Percentiles rank a stretch among this genome's conserved stretches.
Conservation (phyloP, 2,329 filamentous ascomycete species). For the Teratosphaeria zuluensis region DNA sequence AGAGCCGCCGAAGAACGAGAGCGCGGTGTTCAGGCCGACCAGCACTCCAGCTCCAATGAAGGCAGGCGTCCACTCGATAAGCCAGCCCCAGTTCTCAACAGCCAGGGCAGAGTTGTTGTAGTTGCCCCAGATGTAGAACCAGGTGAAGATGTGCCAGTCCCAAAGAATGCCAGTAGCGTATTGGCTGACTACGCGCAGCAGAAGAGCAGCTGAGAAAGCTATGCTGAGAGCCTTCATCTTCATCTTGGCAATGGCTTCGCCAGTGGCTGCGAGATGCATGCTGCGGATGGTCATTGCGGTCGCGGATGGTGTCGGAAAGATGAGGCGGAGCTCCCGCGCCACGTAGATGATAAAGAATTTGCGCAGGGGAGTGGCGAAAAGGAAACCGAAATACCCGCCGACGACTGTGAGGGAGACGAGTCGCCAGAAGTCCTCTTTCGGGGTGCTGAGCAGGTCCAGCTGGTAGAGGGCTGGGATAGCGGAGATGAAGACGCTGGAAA, state of each 20-base stretch:
- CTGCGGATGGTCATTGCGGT: conserved; percentile 51
- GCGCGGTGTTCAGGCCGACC: conserved; percentile 47
- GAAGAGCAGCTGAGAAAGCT: conserved; percentile 5
- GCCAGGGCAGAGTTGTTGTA: conserved; percentile 42
- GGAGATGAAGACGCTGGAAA: conserved; percentile 48
- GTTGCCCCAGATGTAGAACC: conserved; percentile 47
- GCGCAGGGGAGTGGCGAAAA: conserved; percentile 51
- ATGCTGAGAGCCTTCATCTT: conserved; percentile 47
- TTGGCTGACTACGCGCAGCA: conserved; percentile 4
- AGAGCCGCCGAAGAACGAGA: conserved; percentile 47
- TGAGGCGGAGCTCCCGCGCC: conserved; percentile 42
- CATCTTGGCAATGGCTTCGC: conserved; percentile 32
- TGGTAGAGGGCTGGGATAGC: conserved; percentile 52
- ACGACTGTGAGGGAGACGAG: conserved; percentile 52
- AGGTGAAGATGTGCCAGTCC: conserved; percentile 30
- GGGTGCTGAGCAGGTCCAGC: conserved; percentile 40
- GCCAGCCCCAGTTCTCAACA: conserved; percentile 53
- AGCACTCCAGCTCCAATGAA: conserved; percentile 52
- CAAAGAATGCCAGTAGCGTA: conserved; percentile 54
- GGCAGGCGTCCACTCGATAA: conserved; percentile 49
- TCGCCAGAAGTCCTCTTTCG: conserved; percentile 46
- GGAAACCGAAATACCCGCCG: conserved; percentile 42
- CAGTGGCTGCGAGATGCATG: conserved; percentile 42
- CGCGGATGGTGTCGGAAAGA: conserved; percentile 51
- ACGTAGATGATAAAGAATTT: conserved; percentile 52